Evolutionary conservation across 306 rosid genomes (phyloP), one percentile per base, ranked within the genome.

Genomic region (Canavalia ensiformis): DNA sequence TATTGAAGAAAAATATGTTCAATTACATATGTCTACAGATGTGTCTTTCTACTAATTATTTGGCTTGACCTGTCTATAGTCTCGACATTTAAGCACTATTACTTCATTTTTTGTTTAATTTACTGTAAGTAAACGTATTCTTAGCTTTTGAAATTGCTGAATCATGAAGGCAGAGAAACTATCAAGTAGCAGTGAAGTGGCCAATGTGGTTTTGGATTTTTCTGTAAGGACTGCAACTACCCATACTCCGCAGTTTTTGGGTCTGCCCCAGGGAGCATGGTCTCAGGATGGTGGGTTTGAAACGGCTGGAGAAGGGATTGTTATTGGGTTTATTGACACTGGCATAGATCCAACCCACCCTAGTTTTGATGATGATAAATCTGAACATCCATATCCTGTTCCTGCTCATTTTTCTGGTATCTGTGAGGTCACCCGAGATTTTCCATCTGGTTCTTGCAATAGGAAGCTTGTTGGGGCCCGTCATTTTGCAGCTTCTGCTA

Each of bases 401-500:
- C 99, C 98, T 1, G 82, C 89, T 46, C 98, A 88, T 81, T 96
- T 87, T 85, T 89, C 92, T 37, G 99, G 99, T 51, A 69, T 92
- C 75, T 96, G 99, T 50, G 99, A 96, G 91, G 99, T 96, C 78
- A 92, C 97, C 75, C 91, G 79, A 1, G 99, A 96, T 89, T 96
- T 96, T 75, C 99, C 98, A 13, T 96, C 99, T 35, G 99, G 97
- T 66, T 96, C 99, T 41, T 96, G 99, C 88, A 96, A 93, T 70
- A 87, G 99, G 88, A 96, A 96, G 90, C 98, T 96, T 77, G 91
- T 96, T 42, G 99, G 97, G 58, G 99, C 97, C 12, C 97, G 97
- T 31, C 99, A 96, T 87, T 96, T 96, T 79, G 99, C 99, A 2
- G 92, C 98, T 30, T 96, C 99, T 75, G 99, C 99, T 78, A 96